These are phyloP conservation scores for Phylloporus sp. DNA, from an alignment of 768 basidiomycete species.

Conservation along the genomic window DNA sequence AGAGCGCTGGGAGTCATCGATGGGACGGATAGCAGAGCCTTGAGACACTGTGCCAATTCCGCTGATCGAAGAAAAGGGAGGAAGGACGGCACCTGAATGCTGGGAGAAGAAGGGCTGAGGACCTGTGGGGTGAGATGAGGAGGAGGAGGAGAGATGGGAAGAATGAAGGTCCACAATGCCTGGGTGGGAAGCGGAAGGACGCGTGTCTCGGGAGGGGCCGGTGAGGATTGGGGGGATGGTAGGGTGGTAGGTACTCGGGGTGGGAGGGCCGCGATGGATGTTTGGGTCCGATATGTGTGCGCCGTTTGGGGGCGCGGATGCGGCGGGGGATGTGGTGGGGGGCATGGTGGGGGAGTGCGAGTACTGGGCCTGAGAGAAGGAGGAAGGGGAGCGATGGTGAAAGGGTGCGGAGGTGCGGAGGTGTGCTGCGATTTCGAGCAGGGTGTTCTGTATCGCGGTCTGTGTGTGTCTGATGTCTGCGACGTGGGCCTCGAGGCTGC, in stretches of 20 bases:
- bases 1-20: slow-evolving; percentile 37
- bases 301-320: slow-evolving; percentile 39
- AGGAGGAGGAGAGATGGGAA: slow-evolving; percentile 40
- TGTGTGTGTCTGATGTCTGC: slow-evolving; percentile 76
- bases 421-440: slow-evolving; percentile 77
- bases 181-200: slow-evolving; percentile 34
- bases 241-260: slow-evolving; percentile 30
- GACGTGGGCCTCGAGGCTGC: slow-evolving; percentile 83
- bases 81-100: slow-evolving; percentile 52
- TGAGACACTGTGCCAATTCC: slow-evolving; percentile 47
- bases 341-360: slow-evolving; percentile 67
- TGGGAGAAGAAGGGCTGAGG: slow-evolving; percentile 32
- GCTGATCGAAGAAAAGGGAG: slow-evolving; percentile 69
- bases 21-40: slow-evolving; percentile 56
- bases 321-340: slow-evolving; percentile 47
- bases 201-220: slow-evolving; percentile 27
- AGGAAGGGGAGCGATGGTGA: slow-evolving; percentile 60
- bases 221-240: slow-evolving; percentile 31
- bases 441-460: slow-evolving; percentile 68
- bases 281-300: slow-evolving; percentile 22
- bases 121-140: slow-evolving; percentile 35
- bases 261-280: slow-evolving; percentile 26
- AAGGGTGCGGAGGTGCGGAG: slow-evolving; percentile 55
- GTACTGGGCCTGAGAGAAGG: slow-evolving; percentile 45
- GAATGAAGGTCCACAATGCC: slow-evolving; percentile 41